Evolutionary conservation across 805 yeast species (phyloP).

Genomic region (Candida corydali): DNA sequence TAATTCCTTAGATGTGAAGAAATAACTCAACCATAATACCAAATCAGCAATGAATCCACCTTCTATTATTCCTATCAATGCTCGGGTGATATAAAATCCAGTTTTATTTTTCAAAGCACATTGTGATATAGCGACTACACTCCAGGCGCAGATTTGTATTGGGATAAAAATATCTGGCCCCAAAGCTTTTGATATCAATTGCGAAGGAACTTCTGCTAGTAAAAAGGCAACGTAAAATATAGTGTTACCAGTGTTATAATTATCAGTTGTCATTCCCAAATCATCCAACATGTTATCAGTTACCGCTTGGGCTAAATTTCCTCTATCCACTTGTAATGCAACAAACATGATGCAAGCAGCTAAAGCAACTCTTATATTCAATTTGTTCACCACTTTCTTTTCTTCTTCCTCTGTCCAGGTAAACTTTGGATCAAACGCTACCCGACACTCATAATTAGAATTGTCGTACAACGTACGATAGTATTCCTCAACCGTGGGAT

Average conservation of each 20-base stretch:
- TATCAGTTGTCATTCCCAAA: constrained; percentile 47
- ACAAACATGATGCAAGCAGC: constrained; percentile 59
- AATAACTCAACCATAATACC: constrained; percentile 61
- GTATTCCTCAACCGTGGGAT: constrained; percentile 10
- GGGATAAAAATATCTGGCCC: constrained; percentile 67
- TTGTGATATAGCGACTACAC: constrained; percentile 53
- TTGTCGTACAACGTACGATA: constrained; percentile 15
- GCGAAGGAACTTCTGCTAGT: constrained; percentile 61
- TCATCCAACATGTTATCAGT: constrained; percentile 55
- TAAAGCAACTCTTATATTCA: constrained; percentile 53
- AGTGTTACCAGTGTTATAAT: constrained; percentile 58
- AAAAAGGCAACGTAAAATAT: constrained; percentile 51
- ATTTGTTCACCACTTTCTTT: constrained; percentile 41
- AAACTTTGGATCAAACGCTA: constrained; percentile 53
- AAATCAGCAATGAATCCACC: constrained; percentile 71
- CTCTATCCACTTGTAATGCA: constrained; percentile 56
- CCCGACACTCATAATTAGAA: constrained; percentile 52
- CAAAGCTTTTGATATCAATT: constrained; percentile 54
- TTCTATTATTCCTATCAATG: constrained; percentile 53
- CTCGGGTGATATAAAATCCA: constrained; percentile 47
- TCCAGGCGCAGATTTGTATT: constrained; percentile 53
- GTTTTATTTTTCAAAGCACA: constrained; percentile 22
- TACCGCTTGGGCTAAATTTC: constrained; percentile 54
- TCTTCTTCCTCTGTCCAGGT: constrained; percentile 53
- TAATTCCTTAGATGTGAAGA: constrained; percentile 57